These are phyloP conservation scores for Calocybe cyanea DNA, from an alignment of 768 basidiomycete genomes.

Conservation along the genomic window DNA sequence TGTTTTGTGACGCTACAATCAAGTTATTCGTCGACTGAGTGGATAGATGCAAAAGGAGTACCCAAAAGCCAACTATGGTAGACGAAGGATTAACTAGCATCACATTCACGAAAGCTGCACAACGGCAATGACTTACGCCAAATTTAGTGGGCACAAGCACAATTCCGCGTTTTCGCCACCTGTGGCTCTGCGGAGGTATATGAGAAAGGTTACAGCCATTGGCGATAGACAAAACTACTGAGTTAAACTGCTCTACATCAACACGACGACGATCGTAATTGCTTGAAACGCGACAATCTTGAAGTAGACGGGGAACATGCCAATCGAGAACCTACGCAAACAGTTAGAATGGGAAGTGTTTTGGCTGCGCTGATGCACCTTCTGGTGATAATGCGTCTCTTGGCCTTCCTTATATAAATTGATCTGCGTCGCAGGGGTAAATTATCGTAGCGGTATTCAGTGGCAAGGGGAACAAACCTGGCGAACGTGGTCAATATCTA, in stretches of 20 bases:
- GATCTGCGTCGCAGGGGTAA: constrained; percentile 1
- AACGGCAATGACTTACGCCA: constrained; percentile 6
- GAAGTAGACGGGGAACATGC: constrained; percentile 15
- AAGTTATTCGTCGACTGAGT: background rate
- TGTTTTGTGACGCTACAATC: constrained; percentile 5
- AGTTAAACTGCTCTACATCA: constrained; percentile 14
- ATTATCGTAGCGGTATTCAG: background rate
- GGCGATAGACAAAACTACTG: background rate
- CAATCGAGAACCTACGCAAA: constrained; percentile 14
- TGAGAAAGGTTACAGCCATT: background rate
- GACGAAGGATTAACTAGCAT: background rate
- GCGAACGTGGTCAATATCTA: constrained; percentile 15
- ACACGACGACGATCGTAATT: constrained; percentile 13
- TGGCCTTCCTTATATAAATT: constrained; percentile 16
- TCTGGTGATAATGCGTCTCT: constrained; percentile 16
- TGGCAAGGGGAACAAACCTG: constrained; percentile 1
- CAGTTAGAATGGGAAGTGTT: background rate
- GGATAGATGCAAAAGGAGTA: background rate
- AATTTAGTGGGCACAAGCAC: constrained; percentile 15
- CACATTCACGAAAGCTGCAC: background rate
- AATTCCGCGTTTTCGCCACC: constrained; percentile 15
- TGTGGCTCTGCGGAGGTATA: constrained; percentile 7
- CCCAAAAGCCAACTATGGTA: constrained; percentile 14
- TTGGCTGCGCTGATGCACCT: constrained; percentile 3
- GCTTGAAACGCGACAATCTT: constrained; percentile 14